phyloP scores from a whole-genome alignment of 2,329 filamentous ascomycete species.

The Talaromyces albobiverticillius region DNA sequence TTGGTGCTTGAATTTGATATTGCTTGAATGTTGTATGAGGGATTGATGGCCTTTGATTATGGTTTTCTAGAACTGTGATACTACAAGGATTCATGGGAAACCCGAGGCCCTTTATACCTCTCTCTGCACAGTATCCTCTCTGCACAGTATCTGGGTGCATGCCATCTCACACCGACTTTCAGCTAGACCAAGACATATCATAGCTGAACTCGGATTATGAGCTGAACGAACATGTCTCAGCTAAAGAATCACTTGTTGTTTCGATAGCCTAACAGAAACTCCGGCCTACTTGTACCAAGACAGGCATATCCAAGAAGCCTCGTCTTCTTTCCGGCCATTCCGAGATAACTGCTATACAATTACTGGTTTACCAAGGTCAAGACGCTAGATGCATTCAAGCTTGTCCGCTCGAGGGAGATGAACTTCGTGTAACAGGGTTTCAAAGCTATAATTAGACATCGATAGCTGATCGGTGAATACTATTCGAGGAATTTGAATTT shows the following conservation, averaged over 20 bases:
- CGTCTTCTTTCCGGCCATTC: neutral
- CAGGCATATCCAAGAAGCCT: neutral
- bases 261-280: neutral
- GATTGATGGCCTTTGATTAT: neutral
- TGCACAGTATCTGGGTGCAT: too few relatives aligned
- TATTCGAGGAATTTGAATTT: neutral
- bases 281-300: neutral
- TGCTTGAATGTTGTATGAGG: too few relatives aligned
- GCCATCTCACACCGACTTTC: neutral
- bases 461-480: neutral
- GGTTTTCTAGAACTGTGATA: neutral
- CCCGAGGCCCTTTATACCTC: neutral
- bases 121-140: too few relatives aligned
- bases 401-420: too few relatives aligned
- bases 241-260: neutral
- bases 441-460: too few relatives aligned
- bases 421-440: too few relatives aligned
- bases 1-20: neutral
- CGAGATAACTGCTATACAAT: neutral
- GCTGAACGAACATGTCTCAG: constrained; percentile 2
- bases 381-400: too few relatives aligned
- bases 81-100: neutral
- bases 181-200: neutral
- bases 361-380: too few relatives aligned
- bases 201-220: neutral